Evolutionary conservation across 805 yeast species (phyloP), one percentile per base, ranked within the genome.

Genomic region (Saccharomycopsis schoenii): DNA sequence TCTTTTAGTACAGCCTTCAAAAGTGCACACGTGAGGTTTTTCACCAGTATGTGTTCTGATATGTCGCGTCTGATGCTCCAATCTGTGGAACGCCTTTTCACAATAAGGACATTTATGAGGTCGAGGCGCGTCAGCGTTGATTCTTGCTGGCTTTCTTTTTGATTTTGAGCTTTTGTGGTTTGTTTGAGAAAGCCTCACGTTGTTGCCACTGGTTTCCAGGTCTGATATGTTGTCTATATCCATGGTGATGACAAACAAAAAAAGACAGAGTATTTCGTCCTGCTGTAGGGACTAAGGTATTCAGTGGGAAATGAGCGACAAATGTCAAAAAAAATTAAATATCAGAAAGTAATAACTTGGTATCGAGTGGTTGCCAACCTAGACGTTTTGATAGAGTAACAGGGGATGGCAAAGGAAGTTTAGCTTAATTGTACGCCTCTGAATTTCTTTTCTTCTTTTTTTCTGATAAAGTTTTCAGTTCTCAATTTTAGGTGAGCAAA

Each of bases 31-130:
- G 70, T 86, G 91, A 1, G 93, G 93, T 69, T 84, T 86, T 68
- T 87, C 92, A 29, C 93, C 93, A 0, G 93, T 86, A 68, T 86
- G 93, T 14, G 91, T 86, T 67, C 92, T 75, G 62, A 86, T 84
- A 68, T 86, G 93, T 67, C 93, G 77, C 12, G 91, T 85, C 68
- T 85, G 90, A 71, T 86, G 93, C 68, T 86, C 93, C 55, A 87
- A 71, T 62, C 93, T 75, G 69, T 85, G 89, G 69, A 86, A 86
- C 0, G 89, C 89, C 71, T 86, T 83, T 47, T 80, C 80, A 69
- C 93, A 86, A 68, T 84, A 77, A 1, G 90, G 86, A 68, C 93
- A 86, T 63, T 84, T 82, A 71, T 85, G 86, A 1, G 92, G 92
- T 64, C 84, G 70, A 4, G 72, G 82, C 12, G 63, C 66, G 55